Evolutionary conservation across 768 basidiomycete species (phyloP).

Genomic region (Candolleomyces efflorescens): DNA sequence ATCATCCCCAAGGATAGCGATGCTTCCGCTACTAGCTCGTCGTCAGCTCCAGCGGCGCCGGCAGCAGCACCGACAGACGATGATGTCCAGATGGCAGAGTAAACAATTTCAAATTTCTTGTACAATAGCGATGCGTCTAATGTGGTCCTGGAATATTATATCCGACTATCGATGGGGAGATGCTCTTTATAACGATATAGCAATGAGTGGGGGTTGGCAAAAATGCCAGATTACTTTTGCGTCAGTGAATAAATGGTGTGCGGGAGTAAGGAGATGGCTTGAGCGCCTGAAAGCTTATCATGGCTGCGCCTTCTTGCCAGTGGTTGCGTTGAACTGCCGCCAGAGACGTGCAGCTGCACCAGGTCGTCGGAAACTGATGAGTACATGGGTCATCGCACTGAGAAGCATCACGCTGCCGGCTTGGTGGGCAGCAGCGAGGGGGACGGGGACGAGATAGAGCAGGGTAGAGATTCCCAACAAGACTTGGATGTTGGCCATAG

Average conservation of each 20-base stretch:
- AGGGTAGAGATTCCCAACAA: slow-evolving; percentile 65
- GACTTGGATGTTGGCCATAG: slow-evolving; percentile 82
- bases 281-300: too few relatives aligned
- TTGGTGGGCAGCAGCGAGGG: slow-evolving; percentile 91
- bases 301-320: slow-evolving; percentile 3
- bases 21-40: slow-evolving; percentile 19
- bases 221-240: neutral
- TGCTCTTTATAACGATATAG: neutral
- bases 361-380: slow-evolving; percentile 69
- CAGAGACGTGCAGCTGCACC: slow-evolving; percentile 58
- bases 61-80: slow-evolving; percentile 48
- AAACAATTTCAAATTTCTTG: slow-evolving; percentile 18
- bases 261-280: neutral
- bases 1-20: slow-evolving; percentile 68
- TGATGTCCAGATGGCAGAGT: slow-evolving; percentile 86
- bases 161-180: neutral
- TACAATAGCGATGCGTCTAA: slow-evolving; percentile 5
- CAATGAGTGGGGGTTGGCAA: neutral
- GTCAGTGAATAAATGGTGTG: neutral
- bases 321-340: slow-evolving; percentile 26
- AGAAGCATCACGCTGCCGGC: slow-evolving; percentile 89
- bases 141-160: neutral
- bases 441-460: slow-evolving; percentile 88
- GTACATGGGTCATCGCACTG: slow-evolving; percentile 75
- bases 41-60: slow-evolving; percentile 33